Percentiles rank a stretch among this genome's conserved stretches.
Conservation (phyloP, 2,329 filamentous ascomycete species). For the Macrophomina tecta region DNA sequence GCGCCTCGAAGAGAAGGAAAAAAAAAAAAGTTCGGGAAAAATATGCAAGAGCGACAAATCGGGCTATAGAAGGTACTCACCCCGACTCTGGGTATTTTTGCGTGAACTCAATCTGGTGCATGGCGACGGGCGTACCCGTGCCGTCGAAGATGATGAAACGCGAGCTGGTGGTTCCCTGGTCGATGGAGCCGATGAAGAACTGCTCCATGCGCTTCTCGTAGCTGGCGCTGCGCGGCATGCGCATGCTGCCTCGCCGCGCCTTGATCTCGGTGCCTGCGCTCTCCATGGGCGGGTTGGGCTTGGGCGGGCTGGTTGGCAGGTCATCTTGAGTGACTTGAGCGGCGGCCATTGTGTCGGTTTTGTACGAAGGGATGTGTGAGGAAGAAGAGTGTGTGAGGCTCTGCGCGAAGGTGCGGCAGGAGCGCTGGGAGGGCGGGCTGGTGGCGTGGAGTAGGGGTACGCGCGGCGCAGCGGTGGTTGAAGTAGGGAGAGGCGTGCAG, state of each 20-base stretch:
- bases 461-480: constrained; percentile 2
- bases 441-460: neutral
- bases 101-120: constrained; percentile 85
- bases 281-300: constrained; percentile 20
- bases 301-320: neutral
- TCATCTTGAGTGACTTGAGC: constrained; percentile 9
- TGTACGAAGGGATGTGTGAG: neutral
- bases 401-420: constrained; percentile 2
- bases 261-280: constrained; percentile 24
- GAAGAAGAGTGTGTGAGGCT: neutral
- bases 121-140: constrained; percentile 76
- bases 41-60: neutral
- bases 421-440: neutral
- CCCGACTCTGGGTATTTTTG: constrained; percentile 86
- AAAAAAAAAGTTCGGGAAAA: constrained; percentile 16
- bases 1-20: constrained; percentile 8
- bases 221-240: constrained; percentile 23
- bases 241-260: constrained; percentile 24
- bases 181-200: constrained; percentile 84
- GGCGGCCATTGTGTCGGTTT: constrained; percentile 23
- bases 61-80: constrained; percentile 58
- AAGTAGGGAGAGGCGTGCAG: constrained; percentile 1
- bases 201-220: constrained; percentile 43
- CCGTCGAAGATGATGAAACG: constrained; percentile 90
- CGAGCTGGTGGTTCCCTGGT: constrained; percentile 88